Evolutionary conservation across 768 basidiomycete species (phyloP).

Genomic region (Kwoniella bestiolae): DNA sequence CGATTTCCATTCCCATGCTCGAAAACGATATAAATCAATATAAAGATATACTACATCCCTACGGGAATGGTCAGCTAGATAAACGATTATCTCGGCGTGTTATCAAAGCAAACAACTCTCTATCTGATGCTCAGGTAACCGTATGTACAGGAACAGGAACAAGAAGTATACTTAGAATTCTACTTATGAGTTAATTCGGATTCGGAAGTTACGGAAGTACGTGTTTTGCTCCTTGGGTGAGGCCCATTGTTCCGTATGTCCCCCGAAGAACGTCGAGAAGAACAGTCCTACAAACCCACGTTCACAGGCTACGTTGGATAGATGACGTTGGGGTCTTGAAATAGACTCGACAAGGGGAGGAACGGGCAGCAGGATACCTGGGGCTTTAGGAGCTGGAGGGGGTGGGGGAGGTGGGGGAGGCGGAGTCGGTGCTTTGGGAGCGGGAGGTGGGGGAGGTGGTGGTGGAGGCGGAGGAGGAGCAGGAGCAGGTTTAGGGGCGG

Average conservation of each 20-base stretch:
- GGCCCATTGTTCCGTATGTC: constrained; percentile 14
- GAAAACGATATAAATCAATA: neutral
- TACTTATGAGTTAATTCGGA: constrained; percentile 11
- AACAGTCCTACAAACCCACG: constrained; percentile 19
- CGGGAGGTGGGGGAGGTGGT: constrained; percentile 1
- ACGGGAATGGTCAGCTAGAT: neutral
- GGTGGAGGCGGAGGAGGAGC: constrained; percentile 1
- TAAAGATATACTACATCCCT: neutral
- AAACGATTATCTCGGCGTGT: neutral
- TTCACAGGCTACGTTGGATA: constrained; percentile 7
- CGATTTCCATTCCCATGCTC: neutral
- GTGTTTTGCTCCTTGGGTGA: constrained; percentile 23
- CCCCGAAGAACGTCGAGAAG: constrained; percentile 21
- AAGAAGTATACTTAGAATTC: neutral
- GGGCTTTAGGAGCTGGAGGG: constrained; percentile 1
- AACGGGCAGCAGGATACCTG: constrained; percentile 4
- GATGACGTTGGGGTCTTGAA: neutral
- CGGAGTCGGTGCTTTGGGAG: neutral
- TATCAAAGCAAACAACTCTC: neutral
- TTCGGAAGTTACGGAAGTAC: constrained; percentile 20
- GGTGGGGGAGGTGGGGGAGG: constrained; percentile 2
- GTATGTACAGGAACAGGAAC: neutral
- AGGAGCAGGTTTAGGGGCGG: neutral
- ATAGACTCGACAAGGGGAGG: neutral
- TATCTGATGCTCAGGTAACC: neutral